Conservation (phyloP, 306 rosid genomes). For the Cotoneaster glaucophyllus region DNA sequence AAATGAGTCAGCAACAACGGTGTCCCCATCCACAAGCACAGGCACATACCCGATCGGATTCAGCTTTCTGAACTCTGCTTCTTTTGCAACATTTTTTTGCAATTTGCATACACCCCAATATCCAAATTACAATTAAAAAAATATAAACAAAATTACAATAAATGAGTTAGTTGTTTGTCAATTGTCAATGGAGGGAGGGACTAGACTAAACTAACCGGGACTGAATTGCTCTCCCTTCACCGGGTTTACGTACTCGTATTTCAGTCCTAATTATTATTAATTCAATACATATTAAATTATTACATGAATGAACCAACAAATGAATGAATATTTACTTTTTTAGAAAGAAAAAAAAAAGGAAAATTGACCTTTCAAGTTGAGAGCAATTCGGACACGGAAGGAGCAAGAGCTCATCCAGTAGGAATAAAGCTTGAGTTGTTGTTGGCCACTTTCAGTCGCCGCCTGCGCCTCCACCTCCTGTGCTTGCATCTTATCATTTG, state of each 20-base stretch:
- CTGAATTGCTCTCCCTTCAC: conserved; percentile 46
- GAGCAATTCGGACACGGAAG: conserved; percentile 42
- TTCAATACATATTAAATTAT: background rate
- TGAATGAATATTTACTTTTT: background rate
- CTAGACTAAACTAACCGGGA: conserved; percentile 34
- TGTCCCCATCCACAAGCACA: conserved; percentile 49
- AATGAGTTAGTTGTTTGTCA: background rate
- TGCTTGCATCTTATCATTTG: background rate
- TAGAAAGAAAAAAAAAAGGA: background rate
- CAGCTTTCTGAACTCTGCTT: conserved; percentile 48
- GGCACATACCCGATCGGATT: conserved; percentile 72
- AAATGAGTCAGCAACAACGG: conserved; percentile 50
- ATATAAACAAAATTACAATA: background rate
- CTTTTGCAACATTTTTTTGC: no score
- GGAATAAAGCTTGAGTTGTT: conserved; percentile 36
- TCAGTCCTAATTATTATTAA: conserved; percentile 32
- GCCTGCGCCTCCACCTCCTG: background rate
- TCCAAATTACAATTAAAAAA: background rate
- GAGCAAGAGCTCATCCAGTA: conserved; percentile 40
- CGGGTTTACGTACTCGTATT: conserved; percentile 52
- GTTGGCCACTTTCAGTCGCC: background rate
- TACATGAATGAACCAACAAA: background rate
- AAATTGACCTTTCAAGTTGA: conserved; percentile 57
- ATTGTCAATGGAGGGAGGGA: background rate
- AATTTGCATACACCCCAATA: no score